Conservation (phyloP, 331 rosid genomes). For the Quercus phellos region DNA sequence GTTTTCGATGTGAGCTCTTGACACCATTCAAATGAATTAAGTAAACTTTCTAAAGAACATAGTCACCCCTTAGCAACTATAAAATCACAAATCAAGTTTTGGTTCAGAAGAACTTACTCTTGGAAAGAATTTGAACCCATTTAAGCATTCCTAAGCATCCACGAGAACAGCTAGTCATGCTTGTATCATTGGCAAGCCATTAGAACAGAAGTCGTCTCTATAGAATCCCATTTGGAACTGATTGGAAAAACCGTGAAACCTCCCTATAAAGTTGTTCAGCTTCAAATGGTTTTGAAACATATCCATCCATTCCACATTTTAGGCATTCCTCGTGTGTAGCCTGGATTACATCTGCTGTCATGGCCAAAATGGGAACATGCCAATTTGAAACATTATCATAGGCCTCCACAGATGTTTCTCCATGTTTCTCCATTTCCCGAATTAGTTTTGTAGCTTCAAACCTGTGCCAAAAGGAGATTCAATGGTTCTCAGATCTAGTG, state of each 20-base stretch:
- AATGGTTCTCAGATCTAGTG: neutral
- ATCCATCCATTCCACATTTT: conserved; percentile 78
- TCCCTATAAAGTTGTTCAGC: conserved; percentile 77
- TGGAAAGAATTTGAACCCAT: conserved; percentile 29
- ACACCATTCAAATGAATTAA: neutral
- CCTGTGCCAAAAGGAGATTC: conserved; percentile 25
- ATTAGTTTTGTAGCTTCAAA: conserved; percentile 59
- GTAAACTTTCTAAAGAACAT: neutral
- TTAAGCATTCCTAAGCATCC: conserved; percentile 29
- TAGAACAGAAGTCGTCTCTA: conserved; percentile 20
- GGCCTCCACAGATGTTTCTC: conserved; percentile 27
- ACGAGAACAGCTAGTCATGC: conserved; percentile 22
- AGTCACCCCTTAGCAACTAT: neutral
- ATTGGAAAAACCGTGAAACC: conserved; percentile 54
- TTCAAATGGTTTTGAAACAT: conserved; percentile 90
- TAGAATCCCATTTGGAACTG: conserved; percentile 28
- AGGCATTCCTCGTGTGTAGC: conserved; percentile 73
- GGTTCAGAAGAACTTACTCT: conserved; percentile 41
- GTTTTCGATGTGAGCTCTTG: neutral
- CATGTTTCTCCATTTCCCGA: conserved; percentile 38
- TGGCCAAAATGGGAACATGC: conserved; percentile 78
- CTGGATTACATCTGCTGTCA: conserved; percentile 91
- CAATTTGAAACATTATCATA: conserved; percentile 26
- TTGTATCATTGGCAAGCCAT: conserved; percentile 18
- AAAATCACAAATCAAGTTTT: neutral